Evolutionary conservation across 2,329 filamentous ascomycete genomes (phyloP).

Genomic region (Aspergillus ustus): DNA sequence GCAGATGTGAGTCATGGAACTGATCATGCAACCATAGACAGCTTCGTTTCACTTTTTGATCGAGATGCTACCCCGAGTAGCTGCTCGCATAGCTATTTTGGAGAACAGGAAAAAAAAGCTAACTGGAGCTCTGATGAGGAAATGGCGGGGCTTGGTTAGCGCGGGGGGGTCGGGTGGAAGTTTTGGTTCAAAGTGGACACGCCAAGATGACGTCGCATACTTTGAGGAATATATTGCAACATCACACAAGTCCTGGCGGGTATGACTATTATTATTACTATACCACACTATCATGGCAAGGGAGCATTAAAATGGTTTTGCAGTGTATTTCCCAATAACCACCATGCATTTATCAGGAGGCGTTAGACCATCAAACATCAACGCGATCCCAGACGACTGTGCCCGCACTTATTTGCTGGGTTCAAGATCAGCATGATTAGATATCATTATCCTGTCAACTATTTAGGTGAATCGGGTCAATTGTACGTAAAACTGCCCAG

Average conservation of each 20-base stretch:
- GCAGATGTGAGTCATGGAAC: neutral
- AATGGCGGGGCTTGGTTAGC: conserved; percentile 11
- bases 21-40: neutral
- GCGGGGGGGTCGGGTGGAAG: conserved; percentile 11
- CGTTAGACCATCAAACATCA: conserved; percentile 9
- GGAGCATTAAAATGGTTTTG: neutral
- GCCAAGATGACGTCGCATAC: conserved; percentile 11
- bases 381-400: neutral
- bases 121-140: conserved; percentile 4
- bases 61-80: neutral
- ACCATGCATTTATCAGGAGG: neutral
- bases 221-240: neutral
- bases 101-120: neutral
- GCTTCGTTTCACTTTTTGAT: neutral
- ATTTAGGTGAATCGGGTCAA: conserved; percentile 4
- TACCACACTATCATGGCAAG: neutral
- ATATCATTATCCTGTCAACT: conserved; percentile 16
- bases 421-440: conserved; percentile 11
- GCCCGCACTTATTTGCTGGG: neutral
- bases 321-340: neutral
- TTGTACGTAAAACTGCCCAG: neutral
- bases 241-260: neutral
- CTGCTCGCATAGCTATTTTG: neutral
- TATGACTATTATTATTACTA: neutral
- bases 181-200: conserved; percentile 6